Evolutionary conservation across 2,329 filamentous ascomycete species (phyloP), one percentile per base, ranked within the genome.

Genomic region (Penicillium sp.): DNA sequence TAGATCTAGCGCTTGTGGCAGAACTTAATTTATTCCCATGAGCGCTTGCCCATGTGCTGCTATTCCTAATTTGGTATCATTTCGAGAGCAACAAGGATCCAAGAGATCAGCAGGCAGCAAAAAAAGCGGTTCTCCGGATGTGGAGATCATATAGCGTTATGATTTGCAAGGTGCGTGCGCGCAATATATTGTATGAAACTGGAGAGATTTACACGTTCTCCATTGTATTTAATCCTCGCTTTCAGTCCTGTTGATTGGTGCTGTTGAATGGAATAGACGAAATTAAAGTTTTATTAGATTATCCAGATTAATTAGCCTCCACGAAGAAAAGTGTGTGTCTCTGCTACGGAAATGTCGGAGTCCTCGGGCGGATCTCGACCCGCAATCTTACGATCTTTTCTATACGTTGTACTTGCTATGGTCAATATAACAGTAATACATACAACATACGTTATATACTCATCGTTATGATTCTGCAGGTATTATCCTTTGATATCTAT

Each of bases 1-100:
- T 49, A 55, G 44, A 48, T 48, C 40, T 52, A 45, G 50, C 46
- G 51, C 42, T 58, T 53, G 58, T 56, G 56, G 56, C 40, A 57
- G 34, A 38, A 48, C 42, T 56, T 55, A 18, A 53, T 46, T 7
- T 19, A 30, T 36, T 45, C 45, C 60, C 59, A 61, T 23, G 23
- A 5, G 23, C 23, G 23, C 51, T 41, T 10, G 19, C 7, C 11
- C 42, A 23, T 47, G 46, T 53, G 35, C 41, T 43, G 27, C 51
- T 53, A 55, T 53, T 4, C 51, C 51, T 41, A 38, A 35, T 57
- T 38, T 19, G 26, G 49, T 52, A 43, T 47, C 36, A 38, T 35
- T 32, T 53, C 10, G 41, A 55, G 53, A 53, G 53, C 9, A 34
- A 45, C 16, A 48, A 32, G 13, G 29, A 30, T 46, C 44, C 32